Evolutionary conservation across 202 grass and related monocot genomes (phyloP).

Genomic region (Elaeis oleifera): DNA sequence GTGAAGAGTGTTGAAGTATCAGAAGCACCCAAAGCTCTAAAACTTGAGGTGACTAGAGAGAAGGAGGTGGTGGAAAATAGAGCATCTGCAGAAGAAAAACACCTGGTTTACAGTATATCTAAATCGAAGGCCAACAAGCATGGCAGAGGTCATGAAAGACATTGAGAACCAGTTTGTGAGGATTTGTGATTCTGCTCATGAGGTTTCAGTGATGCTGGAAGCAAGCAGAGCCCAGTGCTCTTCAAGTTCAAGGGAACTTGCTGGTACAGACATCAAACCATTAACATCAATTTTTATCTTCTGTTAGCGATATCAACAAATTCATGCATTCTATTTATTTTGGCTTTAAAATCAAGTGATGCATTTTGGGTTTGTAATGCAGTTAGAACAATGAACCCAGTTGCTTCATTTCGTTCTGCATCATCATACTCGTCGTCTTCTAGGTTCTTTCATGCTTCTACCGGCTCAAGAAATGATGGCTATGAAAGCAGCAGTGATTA

Average conservation of each 20-base stretch:
- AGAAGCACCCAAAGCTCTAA: slow-evolving; percentile 34
- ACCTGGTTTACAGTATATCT: slow-evolving; percentile 83
- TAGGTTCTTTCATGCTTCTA: slow-evolving; percentile 59
- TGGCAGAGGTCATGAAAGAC: slow-evolving; percentile 75
- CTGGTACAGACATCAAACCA: slow-evolving; percentile 45
- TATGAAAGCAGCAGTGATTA: slow-evolving; percentile 81
- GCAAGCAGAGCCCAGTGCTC: slow-evolving; percentile 67
- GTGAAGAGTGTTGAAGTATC: slow-evolving; percentile 37
- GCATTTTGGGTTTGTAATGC: slow-evolving; percentile 18
- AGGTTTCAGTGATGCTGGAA: slow-evolving; percentile 86
- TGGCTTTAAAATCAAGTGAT: too few relatives aligned
- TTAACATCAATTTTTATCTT: slow-evolving; percentile 2
- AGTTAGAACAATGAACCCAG: slow-evolving; percentile 88
- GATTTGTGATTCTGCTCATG: slow-evolving; percentile 66
- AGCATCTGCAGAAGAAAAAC: slow-evolving; percentile 57
- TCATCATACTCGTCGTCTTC: slow-evolving; percentile 79
- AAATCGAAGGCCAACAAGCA: slow-evolving; percentile 55
- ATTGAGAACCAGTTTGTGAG: slow-evolving; percentile 71
- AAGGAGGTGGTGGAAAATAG: slow-evolving; percentile 51
- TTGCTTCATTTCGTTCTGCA: slow-evolving; percentile 53
- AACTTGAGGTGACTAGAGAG: slow-evolving; percentile 51
- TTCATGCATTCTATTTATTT: too few relatives aligned
- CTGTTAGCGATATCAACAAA: too few relatives aligned
- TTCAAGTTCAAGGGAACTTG: slow-evolving; percentile 61
- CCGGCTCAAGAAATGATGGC: slow-evolving; percentile 70